phyloP scores from a whole-genome alignment of 176 grass and related monocot species.

The Aegilops speltoides region DNA sequence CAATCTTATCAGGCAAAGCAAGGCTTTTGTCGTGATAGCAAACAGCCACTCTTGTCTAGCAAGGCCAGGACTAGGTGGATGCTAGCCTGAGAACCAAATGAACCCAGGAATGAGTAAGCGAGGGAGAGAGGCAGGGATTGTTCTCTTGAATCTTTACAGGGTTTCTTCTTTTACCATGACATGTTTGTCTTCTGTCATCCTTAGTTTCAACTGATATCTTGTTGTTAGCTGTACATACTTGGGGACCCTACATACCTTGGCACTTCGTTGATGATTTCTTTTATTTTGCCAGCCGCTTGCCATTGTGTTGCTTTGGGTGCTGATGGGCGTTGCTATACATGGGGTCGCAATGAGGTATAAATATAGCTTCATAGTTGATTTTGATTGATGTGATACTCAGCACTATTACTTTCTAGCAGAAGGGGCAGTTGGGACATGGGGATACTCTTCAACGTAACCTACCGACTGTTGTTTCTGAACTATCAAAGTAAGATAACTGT shows the following conservation, averaged over 20 bases:
- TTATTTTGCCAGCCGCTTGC: conserved; percentile 60
- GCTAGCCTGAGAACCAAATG: background rate
- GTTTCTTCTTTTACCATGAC: background rate
- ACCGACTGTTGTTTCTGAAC: conserved; percentile 78
- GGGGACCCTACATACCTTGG: background rate
- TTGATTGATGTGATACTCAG: conserved; percentile 35
- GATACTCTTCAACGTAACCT: conserved; percentile 74
- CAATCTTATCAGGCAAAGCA: background rate
- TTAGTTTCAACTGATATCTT: background rate
- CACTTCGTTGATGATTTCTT: conserved; percentile 10
- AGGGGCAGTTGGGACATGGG: conserved; percentile 93
- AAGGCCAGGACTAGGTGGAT: background rate
- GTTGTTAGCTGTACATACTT: background rate
- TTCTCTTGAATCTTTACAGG: background rate
- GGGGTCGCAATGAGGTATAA: conserved; percentile 96
- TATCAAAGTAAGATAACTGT: conserved; percentile 72
- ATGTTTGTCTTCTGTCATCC: background rate
- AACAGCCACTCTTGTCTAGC: background rate
- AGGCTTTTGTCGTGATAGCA: background rate
- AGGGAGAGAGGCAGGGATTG: background rate
- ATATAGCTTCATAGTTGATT: conserved; percentile 6
- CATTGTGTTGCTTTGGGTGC: conserved; percentile 97
- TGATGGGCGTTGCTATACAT: conserved; percentile 86
- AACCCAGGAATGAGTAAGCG: background rate
- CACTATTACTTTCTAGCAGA: conserved; percentile 56